Conservation (phyloP, 1,139 yeast genomes). For the Kodamaea sp. region DNA sequence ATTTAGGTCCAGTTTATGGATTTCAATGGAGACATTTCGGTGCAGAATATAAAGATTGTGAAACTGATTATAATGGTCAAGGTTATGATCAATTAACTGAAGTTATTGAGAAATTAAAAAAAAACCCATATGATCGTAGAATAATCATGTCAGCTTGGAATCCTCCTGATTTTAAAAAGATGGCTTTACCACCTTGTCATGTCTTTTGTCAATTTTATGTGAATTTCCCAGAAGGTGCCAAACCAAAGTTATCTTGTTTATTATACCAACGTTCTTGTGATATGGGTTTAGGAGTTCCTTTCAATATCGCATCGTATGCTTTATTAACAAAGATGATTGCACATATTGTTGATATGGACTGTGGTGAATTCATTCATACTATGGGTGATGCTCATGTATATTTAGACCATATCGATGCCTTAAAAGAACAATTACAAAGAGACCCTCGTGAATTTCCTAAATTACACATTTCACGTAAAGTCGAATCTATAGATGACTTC, state of each 20-base stretch:
- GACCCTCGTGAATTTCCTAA: constrained; percentile 78
- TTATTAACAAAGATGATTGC: constrained; percentile 92
- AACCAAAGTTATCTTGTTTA: constrained; percentile 76
- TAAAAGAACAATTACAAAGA: constrained; percentile 72
- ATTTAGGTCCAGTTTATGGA: constrained; percentile 96
- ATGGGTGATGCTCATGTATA: constrained; percentile 97
- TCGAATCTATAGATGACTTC: constrained; percentile 79
- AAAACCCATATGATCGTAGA: constrained; percentile 90
- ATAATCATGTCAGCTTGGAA: constrained; percentile 97
- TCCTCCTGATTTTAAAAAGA: constrained; percentile 85
- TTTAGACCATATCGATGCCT: constrained; percentile 86
- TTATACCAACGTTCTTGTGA: constrained; percentile 98
- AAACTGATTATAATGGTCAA: constrained; percentile 78
- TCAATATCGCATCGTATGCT: constrained; percentile 95
- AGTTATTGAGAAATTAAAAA: constrained; percentile 73
- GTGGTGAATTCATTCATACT: constrained; percentile 93
- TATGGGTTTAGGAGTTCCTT: constrained; percentile 98
- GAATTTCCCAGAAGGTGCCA: constrained; percentile 56
- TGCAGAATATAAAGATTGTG: constrained; percentile 82
- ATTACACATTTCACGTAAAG: constrained; percentile 62
- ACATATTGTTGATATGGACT: constrained; percentile 85
- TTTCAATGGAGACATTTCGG: constrained; percentile 99
- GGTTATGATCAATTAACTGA: constrained; percentile 89
- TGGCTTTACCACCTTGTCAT: constrained; percentile 99
- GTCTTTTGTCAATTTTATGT: constrained; percentile 95